A percentile compares a stretch with the other conserved stretches of the same genome.
These are phyloP conservation scores for Gossypium trilobum DNA, from an alignment of 441 rosid species.

Conservation along the genomic window DNA sequence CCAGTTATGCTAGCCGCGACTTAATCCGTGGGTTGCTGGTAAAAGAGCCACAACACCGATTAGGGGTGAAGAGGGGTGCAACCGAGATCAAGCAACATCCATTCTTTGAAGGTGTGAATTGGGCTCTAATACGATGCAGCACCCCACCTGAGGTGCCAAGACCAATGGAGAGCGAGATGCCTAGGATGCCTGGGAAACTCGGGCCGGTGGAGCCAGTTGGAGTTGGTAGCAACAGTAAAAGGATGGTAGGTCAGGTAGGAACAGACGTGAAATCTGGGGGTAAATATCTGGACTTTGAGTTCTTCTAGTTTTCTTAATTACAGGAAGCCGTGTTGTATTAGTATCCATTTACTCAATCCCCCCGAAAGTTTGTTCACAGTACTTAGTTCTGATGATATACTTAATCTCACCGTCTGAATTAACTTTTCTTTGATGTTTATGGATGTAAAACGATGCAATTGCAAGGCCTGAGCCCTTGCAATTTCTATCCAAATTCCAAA, in stretches of 20 bases:
- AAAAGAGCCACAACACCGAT: constrained; percentile 82
- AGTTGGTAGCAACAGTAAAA: constrained; percentile 60
- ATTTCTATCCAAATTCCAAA: no score
- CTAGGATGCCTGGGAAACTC: constrained; percentile 34
- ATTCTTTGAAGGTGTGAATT: constrained; percentile 86
- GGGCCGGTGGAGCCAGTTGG: constrained; percentile 64
- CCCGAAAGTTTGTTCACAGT: neutral
- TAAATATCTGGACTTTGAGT: constrained; percentile 93
- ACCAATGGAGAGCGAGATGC: constrained; percentile 58
- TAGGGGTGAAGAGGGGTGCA: constrained; percentile 92
- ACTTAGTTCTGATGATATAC: neutral
- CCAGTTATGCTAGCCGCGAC: constrained; percentile 73
- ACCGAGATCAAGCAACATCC: constrained; percentile 97
- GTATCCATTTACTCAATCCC: constrained; percentile 10
- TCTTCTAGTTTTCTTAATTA: constrained; percentile 42
- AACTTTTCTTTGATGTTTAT: no score
- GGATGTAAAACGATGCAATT: no score
- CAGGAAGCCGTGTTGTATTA: constrained; percentile 21
- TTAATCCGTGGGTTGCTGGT: constrained; percentile 73
- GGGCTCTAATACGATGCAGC: constrained; percentile 94
- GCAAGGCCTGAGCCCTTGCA: no score
- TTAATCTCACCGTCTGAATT: neutral
- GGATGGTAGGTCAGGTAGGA: constrained; percentile 28
- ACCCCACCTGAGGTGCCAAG: constrained; percentile 95
- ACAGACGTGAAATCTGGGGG: constrained; percentile 66